Percentiles rank a stretch among this genome's conserved stretches.
Evolutionary conservation across 768 basidiomycete species (phyloP).

Genomic region (Lentinula sp.): DNA sequence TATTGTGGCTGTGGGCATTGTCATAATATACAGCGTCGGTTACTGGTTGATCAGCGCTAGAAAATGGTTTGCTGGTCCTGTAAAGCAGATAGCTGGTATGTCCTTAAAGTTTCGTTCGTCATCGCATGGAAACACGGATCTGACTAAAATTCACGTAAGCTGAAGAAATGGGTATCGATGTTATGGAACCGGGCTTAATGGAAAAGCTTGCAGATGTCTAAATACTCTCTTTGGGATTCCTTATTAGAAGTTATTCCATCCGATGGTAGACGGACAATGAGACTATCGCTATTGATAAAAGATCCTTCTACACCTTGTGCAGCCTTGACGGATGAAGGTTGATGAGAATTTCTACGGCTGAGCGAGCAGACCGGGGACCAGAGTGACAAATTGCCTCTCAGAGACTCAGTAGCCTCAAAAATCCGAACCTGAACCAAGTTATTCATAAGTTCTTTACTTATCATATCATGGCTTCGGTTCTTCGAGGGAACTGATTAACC

Average conservation of each 20-base stretch:
- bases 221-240: no score
- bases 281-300: no score
- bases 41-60: conserved; percentile 69
- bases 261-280: not conserved
- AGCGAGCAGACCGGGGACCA: not conserved
- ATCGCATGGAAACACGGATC: not conserved
- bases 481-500: not conserved
- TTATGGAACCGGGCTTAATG: conserved; percentile 30
- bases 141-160: conserved; percentile 14
- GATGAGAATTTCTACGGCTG: not conserved
- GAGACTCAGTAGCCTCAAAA: not conserved
- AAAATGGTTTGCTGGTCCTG: conserved; percentile 68
- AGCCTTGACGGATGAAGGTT: not conserved
- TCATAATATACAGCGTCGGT: conserved; percentile 55
- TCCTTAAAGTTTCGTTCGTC: not conserved
- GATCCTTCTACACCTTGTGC: not conserved
- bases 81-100: conserved; percentile 58
- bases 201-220: conserved; percentile 5
- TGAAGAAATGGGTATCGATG: conserved; percentile 44
- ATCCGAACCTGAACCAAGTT: no score
- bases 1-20: conserved; percentile 71
- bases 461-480: not conserved
- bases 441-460: no score
- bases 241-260: not conserved
- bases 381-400: not conserved